Evolutionary conservation across 176 grass and related monocot species (phyloP), one percentile per base, ranked within the genome.

Genomic region (Neostapfia colusana): DNA sequence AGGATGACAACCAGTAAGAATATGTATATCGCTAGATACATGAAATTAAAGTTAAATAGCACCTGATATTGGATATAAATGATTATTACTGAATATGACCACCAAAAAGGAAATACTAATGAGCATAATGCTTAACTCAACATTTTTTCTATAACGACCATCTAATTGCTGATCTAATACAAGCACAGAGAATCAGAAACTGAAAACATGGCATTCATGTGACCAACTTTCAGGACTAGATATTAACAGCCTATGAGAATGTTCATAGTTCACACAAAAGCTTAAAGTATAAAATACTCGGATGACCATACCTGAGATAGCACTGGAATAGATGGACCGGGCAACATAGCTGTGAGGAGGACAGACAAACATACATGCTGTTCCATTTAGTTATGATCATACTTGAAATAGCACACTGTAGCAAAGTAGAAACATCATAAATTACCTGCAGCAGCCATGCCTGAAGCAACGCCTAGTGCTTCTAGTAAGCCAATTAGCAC

Each of bases 401-500:
- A 76, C 20, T 80, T 50, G n/a, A 62, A 63, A 73, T 49, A 81
- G 9, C 21, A 21, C 40, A n/a, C 20, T 76, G 40, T 8, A 64
- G 63, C 14, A 27, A 79, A 27, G 54, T 38, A 24, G 16, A 35
- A 31, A 69, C 83, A 51, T 16, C 5, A 51, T 18, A 20, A 25
- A 63, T 76, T 75, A 97, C 90, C 90, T 85, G 81, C 95, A 76
- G 95, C 87, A 72, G 95, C 83, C 95, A 98, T 98, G 72, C 91
- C 95, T 73, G 85, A 86, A 79, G 95, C 91, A 65, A 88, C 91
- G 23, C 91, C 95, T 62, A 94, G 57, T 4, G 95, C 95, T 83
- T 98, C 91, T 34, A 95, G 73, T 8, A 88, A 50, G 8, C 95
- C 91, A 76, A 98, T 90, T 53, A 89, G 72, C 61, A 86, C 48